Evolutionary conservation across 352 stramenopile species (phyloP).

Genomic region (Phytophthora hybrid): DNA sequence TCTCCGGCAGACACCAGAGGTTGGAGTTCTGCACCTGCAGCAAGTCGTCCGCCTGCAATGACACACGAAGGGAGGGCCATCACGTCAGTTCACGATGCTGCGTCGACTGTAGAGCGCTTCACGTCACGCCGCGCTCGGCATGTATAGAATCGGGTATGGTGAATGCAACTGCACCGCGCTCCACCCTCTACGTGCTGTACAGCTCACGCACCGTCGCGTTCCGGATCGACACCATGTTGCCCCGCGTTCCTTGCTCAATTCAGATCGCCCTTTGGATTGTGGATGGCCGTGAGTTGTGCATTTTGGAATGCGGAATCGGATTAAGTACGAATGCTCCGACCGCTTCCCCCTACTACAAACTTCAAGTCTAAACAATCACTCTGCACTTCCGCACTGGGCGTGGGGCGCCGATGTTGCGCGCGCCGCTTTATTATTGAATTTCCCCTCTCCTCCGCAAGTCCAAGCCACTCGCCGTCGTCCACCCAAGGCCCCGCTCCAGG

Average conservation of each 20-base stretch:
- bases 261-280: slow-evolving; percentile 39
- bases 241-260: slow-evolving; percentile 13
- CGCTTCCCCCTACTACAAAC: slow-evolving; percentile 21
- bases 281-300: slow-evolving; percentile 25
- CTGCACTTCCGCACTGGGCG: slow-evolving; percentile 30
- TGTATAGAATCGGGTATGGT: not conserved
- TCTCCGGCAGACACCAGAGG: slow-evolving; percentile 99
- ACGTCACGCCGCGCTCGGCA: not conserved
- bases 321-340: slow-evolving; percentile 33
- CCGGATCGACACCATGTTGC: slow-evolving; percentile 95
- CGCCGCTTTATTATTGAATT: slow-evolving; percentile 45
- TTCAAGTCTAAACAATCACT: slow-evolving; percentile 42
- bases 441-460: slow-evolving; percentile 31
- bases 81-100: slow-evolving; percentile 8
- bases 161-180: not conserved
- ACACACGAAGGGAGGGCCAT: slow-evolving; percentile 9
- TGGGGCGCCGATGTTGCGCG: slow-evolving; percentile 10
- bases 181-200: not conserved
- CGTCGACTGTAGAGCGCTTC: not conserved
- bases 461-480: slow-evolving; percentile 25
- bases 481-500: slow-evolving; percentile 8
- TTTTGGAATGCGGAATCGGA: slow-evolving; percentile 25
- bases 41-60: slow-evolving; percentile 92
- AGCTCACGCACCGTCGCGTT: slow-evolving; percentile 86
- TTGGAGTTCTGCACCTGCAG: slow-evolving; percentile 99